Percentiles rank a stretch among this genome's conserved stretches.
Conservation (phyloP, 192 early-diverging fungal genomes). For the Borealophlyctis nickersoniae region DNA sequence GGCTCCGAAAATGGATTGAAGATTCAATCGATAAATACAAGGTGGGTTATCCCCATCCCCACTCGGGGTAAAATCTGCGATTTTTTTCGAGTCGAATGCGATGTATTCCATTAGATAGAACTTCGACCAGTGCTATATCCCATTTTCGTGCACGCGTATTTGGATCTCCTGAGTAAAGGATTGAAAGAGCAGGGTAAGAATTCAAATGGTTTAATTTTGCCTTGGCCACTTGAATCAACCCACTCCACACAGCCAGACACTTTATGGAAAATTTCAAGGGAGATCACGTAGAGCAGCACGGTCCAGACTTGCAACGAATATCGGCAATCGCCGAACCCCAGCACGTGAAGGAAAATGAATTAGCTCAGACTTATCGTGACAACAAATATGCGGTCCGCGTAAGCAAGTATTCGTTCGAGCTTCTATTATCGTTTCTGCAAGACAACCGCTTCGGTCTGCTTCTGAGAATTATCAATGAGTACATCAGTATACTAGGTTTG, state of each 20-base stretch:
- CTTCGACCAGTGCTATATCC: slow-evolving; percentile 82
- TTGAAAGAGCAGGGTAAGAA: slow-evolving; percentile 45
- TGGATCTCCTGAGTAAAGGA: slow-evolving; percentile 73
- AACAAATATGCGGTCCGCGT: slow-evolving; percentile 85
- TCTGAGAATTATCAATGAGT: slow-evolving; percentile 88
- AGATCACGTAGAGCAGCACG: slow-evolving; percentile 77
- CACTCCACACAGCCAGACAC: slow-evolving; percentile 49
- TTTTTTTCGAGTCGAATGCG: neutral
- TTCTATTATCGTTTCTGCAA: slow-evolving; percentile 87
- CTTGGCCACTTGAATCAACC: slow-evolving; percentile 2
- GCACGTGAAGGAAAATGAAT: slow-evolving; percentile 77
- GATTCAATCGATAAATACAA: slow-evolving; percentile 92
- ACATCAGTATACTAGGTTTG: slow-evolving; percentile 80
- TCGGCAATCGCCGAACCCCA: slow-evolving; percentile 64
- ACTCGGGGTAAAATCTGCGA: neutral
- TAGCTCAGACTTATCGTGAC: slow-evolving; percentile 72
- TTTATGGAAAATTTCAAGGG: slow-evolving; percentile 74
- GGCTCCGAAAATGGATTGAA: slow-evolving; percentile 84
- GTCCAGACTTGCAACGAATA: slow-evolving; percentile 67
- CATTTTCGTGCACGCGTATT: slow-evolving; percentile 86
- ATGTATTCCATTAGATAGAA: slow-evolving; percentile 59
- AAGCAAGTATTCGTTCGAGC: slow-evolving; percentile 81
- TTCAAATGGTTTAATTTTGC: neutral
- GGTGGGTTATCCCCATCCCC: slow-evolving; percentile 38
- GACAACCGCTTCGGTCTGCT: slow-evolving; percentile 87